Conservation (phyloP, 768 basidiomycete species). For the Rhodotorula toruloides region DNA sequence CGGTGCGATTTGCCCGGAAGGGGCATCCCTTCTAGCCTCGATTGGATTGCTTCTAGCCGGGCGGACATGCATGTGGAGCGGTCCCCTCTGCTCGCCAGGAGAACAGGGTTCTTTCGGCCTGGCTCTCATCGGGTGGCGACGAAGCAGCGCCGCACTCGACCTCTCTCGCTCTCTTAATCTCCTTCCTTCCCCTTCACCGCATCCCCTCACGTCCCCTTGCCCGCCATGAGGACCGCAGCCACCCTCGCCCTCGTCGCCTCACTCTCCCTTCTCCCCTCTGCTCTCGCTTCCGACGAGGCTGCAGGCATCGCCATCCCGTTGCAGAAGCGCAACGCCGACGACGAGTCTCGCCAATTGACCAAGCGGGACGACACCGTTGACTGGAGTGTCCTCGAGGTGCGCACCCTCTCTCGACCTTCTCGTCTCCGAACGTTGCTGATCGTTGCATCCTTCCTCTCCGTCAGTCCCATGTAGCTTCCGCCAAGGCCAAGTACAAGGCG, state of each 20-base stretch:
- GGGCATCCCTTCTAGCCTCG: too few species aligned
- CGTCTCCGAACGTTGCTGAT: background rate
- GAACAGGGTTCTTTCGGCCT: too few species aligned
- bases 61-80: too few species aligned
- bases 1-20: too few species aligned
- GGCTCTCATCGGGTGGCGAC: too few species aligned
- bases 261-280: slow-evolving; percentile 1
- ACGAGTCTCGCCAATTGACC: background rate
- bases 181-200: background rate
- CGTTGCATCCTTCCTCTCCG: background rate
- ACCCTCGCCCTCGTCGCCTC: background rate
- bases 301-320: slow-evolving; percentile 7
- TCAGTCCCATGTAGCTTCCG: slow-evolving; percentile 12
- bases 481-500: slow-evolving; percentile 16
- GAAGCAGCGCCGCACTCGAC: too few species aligned
- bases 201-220: too few species aligned
- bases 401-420: background rate
- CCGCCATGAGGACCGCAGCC: background rate
- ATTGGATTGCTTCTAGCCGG: too few species aligned
- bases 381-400: slow-evolving; percentile 10
- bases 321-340: background rate
- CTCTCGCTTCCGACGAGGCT: background rate
- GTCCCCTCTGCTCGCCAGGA: too few species aligned
- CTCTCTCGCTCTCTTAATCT: too few species aligned
- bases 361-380: slow-evolving; percentile 18